Conservation (phyloP, 345 rosid genomes). For the Erysimum cheiranthoides region DNA sequence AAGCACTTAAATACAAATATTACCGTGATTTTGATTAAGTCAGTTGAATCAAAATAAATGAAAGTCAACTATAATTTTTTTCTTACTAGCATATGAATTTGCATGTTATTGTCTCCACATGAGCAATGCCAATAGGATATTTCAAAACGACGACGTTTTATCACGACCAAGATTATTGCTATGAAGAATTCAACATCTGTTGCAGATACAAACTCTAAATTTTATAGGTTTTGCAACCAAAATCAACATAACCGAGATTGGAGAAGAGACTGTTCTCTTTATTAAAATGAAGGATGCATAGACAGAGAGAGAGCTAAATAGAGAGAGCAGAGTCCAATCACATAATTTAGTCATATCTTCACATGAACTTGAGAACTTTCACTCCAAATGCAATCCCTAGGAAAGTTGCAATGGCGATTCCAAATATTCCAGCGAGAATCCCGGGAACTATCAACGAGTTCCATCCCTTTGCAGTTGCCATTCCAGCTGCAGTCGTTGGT, state of each 20-base stretch:
- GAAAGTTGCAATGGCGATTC: conserved; percentile 81
- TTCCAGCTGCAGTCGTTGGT: conserved; percentile 91
- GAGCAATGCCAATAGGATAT: too few relatives aligned
- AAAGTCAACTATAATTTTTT: too few relatives aligned
- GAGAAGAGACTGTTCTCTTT: conserved; percentile 17
- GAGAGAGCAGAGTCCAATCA: background rate
- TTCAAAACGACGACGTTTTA: too few relatives aligned
- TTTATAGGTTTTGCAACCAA: background rate
- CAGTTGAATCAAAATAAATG: too few relatives aligned
- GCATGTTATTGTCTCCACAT: too few relatives aligned
- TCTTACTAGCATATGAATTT: too few relatives aligned
- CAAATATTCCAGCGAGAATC: conserved; percentile 81
- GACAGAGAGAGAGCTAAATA: too few relatives aligned
- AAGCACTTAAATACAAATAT: too few relatives aligned
- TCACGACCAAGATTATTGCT: too few relatives aligned
- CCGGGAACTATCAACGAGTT: conserved; percentile 69
- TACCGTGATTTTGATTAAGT: too few relatives aligned
- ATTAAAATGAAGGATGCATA: conserved; percentile 2
- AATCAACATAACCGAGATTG: conserved; percentile 19
- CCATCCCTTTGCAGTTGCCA: conserved; percentile 96
- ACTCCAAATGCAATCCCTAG: conserved; percentile 66
- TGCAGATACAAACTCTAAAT: background rate
- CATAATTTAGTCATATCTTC: conserved; percentile 26
- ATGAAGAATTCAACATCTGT: too few relatives aligned
- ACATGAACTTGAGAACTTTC: conserved; percentile 60